Percentiles rank a stretch among this genome's conserved stretches.
phyloP scores from a whole-genome alignment of 2,329 filamentous ascomycete species.

The Aspergillus texensis region DNA sequence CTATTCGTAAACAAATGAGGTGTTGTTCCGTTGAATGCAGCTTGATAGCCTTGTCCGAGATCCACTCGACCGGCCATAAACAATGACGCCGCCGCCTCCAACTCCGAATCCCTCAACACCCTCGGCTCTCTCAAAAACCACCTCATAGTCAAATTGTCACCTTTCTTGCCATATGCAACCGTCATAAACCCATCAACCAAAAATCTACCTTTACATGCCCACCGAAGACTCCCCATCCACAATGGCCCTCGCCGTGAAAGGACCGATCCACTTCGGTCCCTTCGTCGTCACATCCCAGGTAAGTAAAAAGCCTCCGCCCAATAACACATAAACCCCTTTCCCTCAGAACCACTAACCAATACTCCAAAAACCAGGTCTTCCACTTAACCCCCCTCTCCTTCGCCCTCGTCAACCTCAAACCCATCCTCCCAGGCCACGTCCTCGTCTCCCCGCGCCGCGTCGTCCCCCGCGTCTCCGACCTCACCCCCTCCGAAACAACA shows the following conservation, averaged over 20 bases:
- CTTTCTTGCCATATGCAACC: not conserved
- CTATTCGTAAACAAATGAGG: not conserved
- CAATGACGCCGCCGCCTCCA: not conserved
- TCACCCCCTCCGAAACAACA: slow-evolving; percentile 70
- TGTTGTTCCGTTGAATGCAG: not conserved
- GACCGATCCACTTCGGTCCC: slow-evolving; percentile 68
- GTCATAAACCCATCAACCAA: not conserved
- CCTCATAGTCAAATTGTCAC: not conserved
- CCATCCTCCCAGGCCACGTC: slow-evolving; percentile 88
- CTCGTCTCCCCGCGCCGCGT: slow-evolving; percentile 76
- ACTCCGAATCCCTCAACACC: not conserved
- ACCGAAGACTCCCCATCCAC: slow-evolving; percentile 4
- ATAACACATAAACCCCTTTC: too few species aligned
- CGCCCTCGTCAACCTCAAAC: slow-evolving; percentile 93
- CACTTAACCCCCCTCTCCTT: slow-evolving; percentile 77
- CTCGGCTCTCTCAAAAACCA: not conserved
- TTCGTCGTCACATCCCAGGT: slow-evolving; percentile 78
- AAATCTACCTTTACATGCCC: slow-evolving; percentile 13
- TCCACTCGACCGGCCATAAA: not conserved
- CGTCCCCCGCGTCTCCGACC: slow-evolving; percentile 74
- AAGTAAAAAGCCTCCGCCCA: slow-evolving; percentile 10
- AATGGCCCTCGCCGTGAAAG: slow-evolving; percentile 33
- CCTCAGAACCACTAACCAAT: slow-evolving; percentile 5
- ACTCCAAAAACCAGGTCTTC: slow-evolving; percentile 68
- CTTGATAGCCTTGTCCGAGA: not conserved